Percentiles rank a stretch among this genome's conserved stretches.
Evolutionary conservation across 208 protist species (phyloP).

Genomic region (Tritrichomonas foetus): DNA sequence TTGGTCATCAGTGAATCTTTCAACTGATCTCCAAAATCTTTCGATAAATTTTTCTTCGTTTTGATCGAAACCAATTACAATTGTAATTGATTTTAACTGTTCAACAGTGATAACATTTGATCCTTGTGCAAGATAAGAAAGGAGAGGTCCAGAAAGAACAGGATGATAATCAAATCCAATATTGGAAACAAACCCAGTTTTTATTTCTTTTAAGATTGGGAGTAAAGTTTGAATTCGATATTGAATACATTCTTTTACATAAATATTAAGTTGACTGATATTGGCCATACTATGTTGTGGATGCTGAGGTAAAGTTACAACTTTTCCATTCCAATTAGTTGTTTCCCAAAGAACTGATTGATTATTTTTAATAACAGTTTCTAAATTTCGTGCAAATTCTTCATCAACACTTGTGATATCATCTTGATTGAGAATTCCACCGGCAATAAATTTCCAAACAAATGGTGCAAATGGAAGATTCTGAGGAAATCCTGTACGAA

Average conservation of each 20-base stretch:
- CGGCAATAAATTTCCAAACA: not conserved
- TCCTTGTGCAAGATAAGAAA: not conserved
- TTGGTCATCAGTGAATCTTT: not conserved
- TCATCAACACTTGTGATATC: not conserved
- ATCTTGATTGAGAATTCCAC: not conserved
- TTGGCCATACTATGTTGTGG: not conserved
- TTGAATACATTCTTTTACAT: not conserved
- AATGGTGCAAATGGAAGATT: not conserved
- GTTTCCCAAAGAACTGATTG: not conserved
- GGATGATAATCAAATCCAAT: not conserved
- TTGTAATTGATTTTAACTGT: not conserved
- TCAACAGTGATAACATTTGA: not conserved
- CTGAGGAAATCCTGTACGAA: not conserved
- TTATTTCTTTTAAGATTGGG: not conserved
- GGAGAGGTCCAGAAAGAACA: not conserved
- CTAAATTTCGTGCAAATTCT: not conserved
- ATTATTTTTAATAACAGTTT: not conserved
- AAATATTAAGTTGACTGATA: not conserved
- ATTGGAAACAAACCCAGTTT: not conserved
- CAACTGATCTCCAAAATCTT: conserved; percentile 1
- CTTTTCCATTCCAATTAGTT: not conserved
- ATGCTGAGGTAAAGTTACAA: not conserved
- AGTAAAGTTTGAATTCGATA: not conserved
- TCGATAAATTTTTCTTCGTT: not conserved
- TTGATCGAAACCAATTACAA: not conserved